Evolutionary conservation across 352 stramenopile species (phyloP).

Genomic region (Phytophthora aleatoria): DNA sequence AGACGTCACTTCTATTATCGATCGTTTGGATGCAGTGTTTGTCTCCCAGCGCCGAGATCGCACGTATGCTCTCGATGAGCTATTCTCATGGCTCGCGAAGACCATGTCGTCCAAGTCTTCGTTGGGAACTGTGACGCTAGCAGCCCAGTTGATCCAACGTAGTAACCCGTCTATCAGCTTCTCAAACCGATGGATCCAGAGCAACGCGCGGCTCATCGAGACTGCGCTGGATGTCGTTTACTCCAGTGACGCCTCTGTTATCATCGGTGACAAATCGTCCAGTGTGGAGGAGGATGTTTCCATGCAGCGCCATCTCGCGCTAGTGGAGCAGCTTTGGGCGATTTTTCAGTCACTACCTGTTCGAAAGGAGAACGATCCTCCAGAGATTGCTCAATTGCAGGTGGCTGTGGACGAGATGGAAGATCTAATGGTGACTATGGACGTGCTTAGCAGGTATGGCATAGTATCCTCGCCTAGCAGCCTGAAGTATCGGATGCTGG

Average conservation of each 20-base stretch:
- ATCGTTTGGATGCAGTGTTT: slow-evolving; percentile 59
- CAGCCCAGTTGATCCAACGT: slow-evolving; percentile 58
- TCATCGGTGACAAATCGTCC: slow-evolving; percentile 19
- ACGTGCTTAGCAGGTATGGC: slow-evolving; percentile 65
- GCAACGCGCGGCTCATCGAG: slow-evolving; percentile 50
- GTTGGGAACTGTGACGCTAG: slow-evolving; percentile 46
- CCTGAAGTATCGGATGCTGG: slow-evolving; percentile 52
- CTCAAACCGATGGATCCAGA: slow-evolving; percentile 65
- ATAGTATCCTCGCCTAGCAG: slow-evolving; percentile 26
- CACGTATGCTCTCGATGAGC: slow-evolving; percentile 50
- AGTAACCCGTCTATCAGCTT: slow-evolving; percentile 62
- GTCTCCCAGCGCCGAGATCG: slow-evolving; percentile 42
- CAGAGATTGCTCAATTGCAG: slow-evolving; percentile 61
- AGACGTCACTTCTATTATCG: slow-evolving; percentile 29
- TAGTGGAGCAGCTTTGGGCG: slow-evolving; percentile 68
- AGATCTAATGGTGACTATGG: slow-evolving; percentile 73
- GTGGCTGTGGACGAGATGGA: slow-evolving; percentile 77
- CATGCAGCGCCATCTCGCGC: slow-evolving; percentile 27
- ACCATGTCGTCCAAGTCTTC: slow-evolving; percentile 36
- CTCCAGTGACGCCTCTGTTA: slow-evolving; percentile 24
- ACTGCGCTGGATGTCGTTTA: slow-evolving; percentile 66
- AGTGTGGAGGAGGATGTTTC: slow-evolving; percentile 22
- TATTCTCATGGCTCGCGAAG: slow-evolving; percentile 56
- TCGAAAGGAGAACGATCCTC: slow-evolving; percentile 59
- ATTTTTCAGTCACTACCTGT: slow-evolving; percentile 80